A percentile compares a stretch with the other conserved stretches of the same genome.
Evolutionary conservation across 306 rosid species (phyloP).

Genomic region (Erythrophleum fordii): DNA sequence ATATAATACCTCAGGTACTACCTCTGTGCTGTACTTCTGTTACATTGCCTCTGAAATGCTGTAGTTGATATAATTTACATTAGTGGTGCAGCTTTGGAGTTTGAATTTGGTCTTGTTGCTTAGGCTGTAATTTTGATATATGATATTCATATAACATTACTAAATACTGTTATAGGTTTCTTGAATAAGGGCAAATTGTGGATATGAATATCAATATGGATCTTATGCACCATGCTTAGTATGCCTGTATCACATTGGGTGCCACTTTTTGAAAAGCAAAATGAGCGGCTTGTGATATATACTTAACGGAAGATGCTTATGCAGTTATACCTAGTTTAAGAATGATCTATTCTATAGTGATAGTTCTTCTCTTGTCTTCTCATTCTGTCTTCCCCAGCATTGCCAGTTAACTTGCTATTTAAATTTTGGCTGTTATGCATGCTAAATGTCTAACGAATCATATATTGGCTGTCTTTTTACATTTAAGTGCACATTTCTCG

Average conservation of each 20-base stretch:
- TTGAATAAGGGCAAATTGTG: constrained; percentile 9
- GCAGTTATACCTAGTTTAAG: neutral
- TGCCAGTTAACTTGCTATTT: neutral
- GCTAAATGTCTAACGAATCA: neutral
- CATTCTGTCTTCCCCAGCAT: neutral
- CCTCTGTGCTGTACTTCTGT: neutral
- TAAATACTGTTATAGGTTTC: neutral
- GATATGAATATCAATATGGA: neutral
- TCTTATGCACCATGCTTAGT: constrained; percentile 11
- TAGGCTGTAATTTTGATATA: constrained; percentile 21
- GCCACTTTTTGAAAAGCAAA: constrained; percentile 8
- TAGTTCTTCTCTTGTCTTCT: neutral
- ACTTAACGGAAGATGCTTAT: constrained; percentile 2
- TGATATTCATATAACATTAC: neutral
- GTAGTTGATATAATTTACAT: neutral
- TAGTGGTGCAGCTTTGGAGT: constrained; percentile 15
- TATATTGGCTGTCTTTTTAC: neutral
- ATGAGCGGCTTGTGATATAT: neutral
- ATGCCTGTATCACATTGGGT: neutral
- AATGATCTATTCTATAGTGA: neutral
- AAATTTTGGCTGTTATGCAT: neutral
- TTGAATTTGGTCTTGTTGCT: constrained; percentile 1
- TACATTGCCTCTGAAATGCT: constrained; percentile 29
- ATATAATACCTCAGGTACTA: constrained; percentile 94
- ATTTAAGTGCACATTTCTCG: neutral